Conservation (phyloP, 2,329 filamentous ascomycete species). For the Hypoxylon sp. region DNA sequence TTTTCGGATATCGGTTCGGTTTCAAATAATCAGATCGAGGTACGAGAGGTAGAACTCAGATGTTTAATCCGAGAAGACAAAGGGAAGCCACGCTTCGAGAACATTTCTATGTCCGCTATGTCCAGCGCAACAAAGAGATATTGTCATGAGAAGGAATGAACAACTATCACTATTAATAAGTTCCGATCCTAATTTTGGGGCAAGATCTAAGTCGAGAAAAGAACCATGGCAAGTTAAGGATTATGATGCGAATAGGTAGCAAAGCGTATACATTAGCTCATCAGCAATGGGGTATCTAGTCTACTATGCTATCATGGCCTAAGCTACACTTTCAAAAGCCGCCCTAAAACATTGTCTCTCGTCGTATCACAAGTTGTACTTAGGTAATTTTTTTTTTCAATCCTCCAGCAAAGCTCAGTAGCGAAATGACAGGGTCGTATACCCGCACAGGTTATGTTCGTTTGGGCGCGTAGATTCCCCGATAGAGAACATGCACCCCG, state of each 20-base stretch:
- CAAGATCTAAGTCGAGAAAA: not conserved
- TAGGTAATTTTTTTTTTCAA: not conserved
- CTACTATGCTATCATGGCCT: constrained; percentile 22
- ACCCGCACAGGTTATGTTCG: not conserved
- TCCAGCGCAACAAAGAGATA: constrained; percentile 1
- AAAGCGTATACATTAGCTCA: constrained; percentile 13
- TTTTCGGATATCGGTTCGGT: not conserved
- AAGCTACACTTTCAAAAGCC: not conserved
- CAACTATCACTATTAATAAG: not conserved
- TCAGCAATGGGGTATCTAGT: constrained; percentile 47
- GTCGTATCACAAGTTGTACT: not conserved
- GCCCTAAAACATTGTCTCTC: not conserved
- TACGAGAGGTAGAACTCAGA: not conserved
- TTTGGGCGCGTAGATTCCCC: not conserved
- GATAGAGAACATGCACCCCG: not conserved
- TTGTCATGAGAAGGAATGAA: constrained; percentile 6
- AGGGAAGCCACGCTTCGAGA: constrained; percentile 22
- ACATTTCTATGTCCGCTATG: not conserved
- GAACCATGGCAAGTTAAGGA: not conserved
- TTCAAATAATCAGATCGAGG: not conserved
- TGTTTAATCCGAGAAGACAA: constrained; percentile 33
- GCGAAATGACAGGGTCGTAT: not conserved
- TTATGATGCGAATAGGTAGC: not conserved
- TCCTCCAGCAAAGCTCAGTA: not conserved
- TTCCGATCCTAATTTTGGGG: not conserved